Evolutionary conservation across 2,329 filamentous ascomycete species (phyloP).

Genomic region (Westerdykella sp.): DNA sequence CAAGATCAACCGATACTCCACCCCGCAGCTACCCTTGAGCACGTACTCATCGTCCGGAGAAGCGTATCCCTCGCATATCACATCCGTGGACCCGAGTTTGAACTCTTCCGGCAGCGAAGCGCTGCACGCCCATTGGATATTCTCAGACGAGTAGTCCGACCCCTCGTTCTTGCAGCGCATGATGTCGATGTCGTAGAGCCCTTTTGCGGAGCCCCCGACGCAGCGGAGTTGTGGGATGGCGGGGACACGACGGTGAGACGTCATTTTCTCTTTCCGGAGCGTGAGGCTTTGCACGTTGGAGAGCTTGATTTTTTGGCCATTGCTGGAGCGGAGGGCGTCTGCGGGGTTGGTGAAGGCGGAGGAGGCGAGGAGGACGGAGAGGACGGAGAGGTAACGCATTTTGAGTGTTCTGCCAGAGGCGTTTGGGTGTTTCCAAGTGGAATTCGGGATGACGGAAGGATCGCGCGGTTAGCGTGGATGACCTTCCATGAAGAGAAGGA

Average conservation of each 20-base stretch:
- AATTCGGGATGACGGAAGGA: background rate
- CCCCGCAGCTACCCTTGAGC: slow-evolving; percentile 86
- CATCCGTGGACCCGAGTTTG: slow-evolving; percentile 79
- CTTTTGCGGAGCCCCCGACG: slow-evolving; percentile 54
- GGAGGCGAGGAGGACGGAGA: slow-evolving; percentile 29
- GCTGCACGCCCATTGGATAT: slow-evolving; percentile 90
- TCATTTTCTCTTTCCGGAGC: slow-evolving; percentile 61
- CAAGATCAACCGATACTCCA: slow-evolving; percentile 76
- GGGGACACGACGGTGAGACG: slow-evolving; percentile 67
- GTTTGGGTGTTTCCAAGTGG: background rate
- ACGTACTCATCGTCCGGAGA: slow-evolving; percentile 72
- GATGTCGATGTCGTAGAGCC: slow-evolving; percentile 66
- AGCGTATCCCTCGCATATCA: slow-evolving; percentile 85
- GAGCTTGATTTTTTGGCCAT: slow-evolving; percentile 50
- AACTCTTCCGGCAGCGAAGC: slow-evolving; percentile 56
- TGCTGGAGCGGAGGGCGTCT: slow-evolving; percentile 29
- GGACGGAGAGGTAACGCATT: slow-evolving; percentile 28
- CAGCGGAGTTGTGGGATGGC: slow-evolving; percentile 70
- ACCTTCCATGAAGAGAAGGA: slow-evolving; percentile 16
- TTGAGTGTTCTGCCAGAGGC: slow-evolving; percentile 1
- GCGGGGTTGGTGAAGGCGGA: slow-evolving; percentile 15
- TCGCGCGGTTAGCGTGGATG: background rate
- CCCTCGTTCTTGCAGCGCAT: slow-evolving; percentile 91
- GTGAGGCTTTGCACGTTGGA: slow-evolving; percentile 72
- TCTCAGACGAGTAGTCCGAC: slow-evolving; percentile 70